Percentiles rank a stretch among this genome's conserved stretches.
These are phyloP conservation scores for Dendrobium huoshanense DNA, from an alignment of 106 monocot genomes.

Conservation along the genomic window DNA sequence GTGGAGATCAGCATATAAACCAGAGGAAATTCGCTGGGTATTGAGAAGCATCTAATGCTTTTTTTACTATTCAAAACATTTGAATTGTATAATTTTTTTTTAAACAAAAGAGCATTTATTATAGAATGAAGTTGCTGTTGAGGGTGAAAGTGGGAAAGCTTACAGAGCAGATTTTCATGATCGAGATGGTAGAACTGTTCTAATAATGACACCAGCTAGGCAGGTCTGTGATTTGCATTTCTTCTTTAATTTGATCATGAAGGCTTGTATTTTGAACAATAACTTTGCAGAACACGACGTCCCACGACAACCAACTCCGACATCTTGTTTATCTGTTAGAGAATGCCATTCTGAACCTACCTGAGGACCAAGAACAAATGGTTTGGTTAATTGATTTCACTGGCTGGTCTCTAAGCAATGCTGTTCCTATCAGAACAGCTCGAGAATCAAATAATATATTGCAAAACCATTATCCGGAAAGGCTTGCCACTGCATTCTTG, in stretches of 20 bases:
- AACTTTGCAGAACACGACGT: slow-evolving; percentile 12
- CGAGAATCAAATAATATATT: slow-evolving; percentile 15
- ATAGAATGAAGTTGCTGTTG: slow-evolving; percentile 28
- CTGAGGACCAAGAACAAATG: slow-evolving; percentile 15
- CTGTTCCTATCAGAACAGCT: slow-evolving; percentile 9
- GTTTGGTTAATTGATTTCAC: slow-evolving; percentile 21
- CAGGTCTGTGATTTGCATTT: slow-evolving; percentile 19
- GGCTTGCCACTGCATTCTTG: slow-evolving; percentile 15
- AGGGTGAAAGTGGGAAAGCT: slow-evolving; percentile 40
- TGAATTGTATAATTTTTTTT: background rate
- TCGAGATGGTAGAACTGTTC: slow-evolving; percentile 29
- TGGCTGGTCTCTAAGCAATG: slow-evolving; percentile 7
- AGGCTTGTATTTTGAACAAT: background rate
- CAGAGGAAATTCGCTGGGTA: slow-evolving; percentile 45
- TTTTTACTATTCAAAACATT: background rate
- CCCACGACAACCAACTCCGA: slow-evolving; percentile 10
- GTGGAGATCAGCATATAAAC: slow-evolving; percentile 35
- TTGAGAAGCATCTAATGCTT: background rate
- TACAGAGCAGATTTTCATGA: slow-evolving; percentile 36
- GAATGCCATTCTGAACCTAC: slow-evolving; percentile 11
- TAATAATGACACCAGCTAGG: slow-evolving; percentile 30
- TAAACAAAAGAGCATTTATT: background rate
- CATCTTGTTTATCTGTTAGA: slow-evolving; percentile 21
- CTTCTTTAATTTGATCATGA: background rate
- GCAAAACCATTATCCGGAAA: slow-evolving; percentile 27